These are phyloP conservation scores for Trichoderma koningiopsis DNA, from an alignment of 2,329 filamentous ascomycete species.

Conservation along the genomic window DNA sequence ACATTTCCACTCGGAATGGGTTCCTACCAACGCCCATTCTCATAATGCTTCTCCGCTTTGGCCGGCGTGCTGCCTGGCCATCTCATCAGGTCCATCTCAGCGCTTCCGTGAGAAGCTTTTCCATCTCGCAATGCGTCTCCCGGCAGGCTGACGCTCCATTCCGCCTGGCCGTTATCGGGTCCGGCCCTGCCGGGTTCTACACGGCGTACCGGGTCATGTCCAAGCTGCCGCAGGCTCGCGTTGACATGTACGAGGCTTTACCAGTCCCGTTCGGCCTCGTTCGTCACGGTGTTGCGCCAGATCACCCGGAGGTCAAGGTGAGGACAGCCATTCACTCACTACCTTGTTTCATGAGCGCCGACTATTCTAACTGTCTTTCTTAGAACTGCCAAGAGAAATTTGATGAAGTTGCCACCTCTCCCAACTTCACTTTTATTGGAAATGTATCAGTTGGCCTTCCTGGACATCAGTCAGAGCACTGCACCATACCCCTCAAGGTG, in stretches of 20 bases:
- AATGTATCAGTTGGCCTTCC: slow-evolving; percentile 76
- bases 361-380: neutral
- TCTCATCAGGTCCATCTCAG: neutral
- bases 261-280: slow-evolving; percentile 93
- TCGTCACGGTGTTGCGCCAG: slow-evolving; percentile 93
- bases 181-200: slow-evolving; percentile 95
- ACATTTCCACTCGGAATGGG: neutral
- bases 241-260: slow-evolving; percentile 96
- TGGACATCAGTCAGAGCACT: slow-evolving; percentile 43
- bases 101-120: neutral
- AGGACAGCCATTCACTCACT: neutral
- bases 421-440: slow-evolving; percentile 86
- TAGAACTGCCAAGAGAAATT: slow-evolving; percentile 94
- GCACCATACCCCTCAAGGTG: slow-evolving; percentile 63
- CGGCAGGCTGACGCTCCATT: slow-evolving; percentile 53
- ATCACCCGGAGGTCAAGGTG: slow-evolving; percentile 98
- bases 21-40: neutral
- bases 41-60: slow-evolving; percentile 17
- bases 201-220: slow-evolving; percentile 83
- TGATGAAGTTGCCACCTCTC: slow-evolving; percentile 78
- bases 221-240: slow-evolving; percentile 67
- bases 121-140: neutral
- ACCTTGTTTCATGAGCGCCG: neutral
- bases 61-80: neutral
- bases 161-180: slow-evolving; percentile 86